Base-by-base conservation (phyloP, 1,139 yeast genomes). In the Protomyces inouyei region DNA sequence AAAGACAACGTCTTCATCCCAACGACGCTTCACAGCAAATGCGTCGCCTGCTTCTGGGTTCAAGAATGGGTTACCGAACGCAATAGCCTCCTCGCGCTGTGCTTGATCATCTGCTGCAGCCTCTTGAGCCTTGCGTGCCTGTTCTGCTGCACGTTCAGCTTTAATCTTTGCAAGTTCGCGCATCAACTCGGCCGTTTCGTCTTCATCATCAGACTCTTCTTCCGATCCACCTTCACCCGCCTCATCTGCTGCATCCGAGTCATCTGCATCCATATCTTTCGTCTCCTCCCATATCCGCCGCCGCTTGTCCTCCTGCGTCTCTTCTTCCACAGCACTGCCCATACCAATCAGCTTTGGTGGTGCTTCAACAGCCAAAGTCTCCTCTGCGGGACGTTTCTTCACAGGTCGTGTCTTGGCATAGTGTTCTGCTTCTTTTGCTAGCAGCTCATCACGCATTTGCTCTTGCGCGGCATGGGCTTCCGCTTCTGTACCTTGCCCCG, bases 161-260 rank as follows among this genome's bases (percentile, higher is more conserved):
- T 79, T 78, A 67, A 85, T 79, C 68, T 81, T 81, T 48, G 79
- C 82, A 28, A 87, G 76, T 70, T 87, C 92, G 52, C 77, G 76
- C 70, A 81, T 71, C 16, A 84, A 75, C 18, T 75, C 77, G 0
- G 76, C 80, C 52, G 76, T 72, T 55, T 75, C 76, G 35, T 76
- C 80, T n/a, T 70, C 72, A 12, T 69, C 72, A 5, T 69, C 71
- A 23, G 61, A 61, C n/a, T 70, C 73, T 1, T 66, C 70, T 2
- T 71, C 73, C 2, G 67, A 68, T 5, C 69, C 72, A 12, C 69
- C 72, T 28, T 69, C 72, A 28, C 32, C 32, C 10, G 70, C 72
- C 38, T 63, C 70, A 32, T 68, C 73, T 23, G 60, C 68, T 63
- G 59, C 46, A 23, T 67, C 60, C 54, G 60, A 65, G 53, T 59